Evolutionary conservation across 2,329 filamentous ascomycete species (phyloP), one percentile per base, ranked within the genome.

Genomic region (Capronia epimyces): DNA sequence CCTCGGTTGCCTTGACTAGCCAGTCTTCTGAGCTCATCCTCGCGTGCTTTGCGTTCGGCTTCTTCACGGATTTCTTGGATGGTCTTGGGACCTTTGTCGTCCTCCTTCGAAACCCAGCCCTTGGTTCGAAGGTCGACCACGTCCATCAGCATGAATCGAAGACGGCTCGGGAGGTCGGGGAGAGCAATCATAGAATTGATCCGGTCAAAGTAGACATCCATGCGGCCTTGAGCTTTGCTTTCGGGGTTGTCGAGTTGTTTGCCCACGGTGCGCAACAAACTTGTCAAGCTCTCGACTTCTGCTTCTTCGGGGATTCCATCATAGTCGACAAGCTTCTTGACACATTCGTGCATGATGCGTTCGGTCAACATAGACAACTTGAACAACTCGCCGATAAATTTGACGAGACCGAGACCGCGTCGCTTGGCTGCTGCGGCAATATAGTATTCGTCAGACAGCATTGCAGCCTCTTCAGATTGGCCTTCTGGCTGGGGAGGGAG

Each of bases 291-390:
- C 77, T 98, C 93, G 54, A 98, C 86, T 69, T 96, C 90, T 47
- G 91, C 87, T 73, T 98, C 93, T 63, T 98, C 93, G 39, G 93
- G 93, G 55, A 89, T 75, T 56, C 88, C 89, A 65, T 91, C 86
- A 71, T 94, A 97, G 72, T 98, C 91, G 60, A 98, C 87, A 58
- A 98, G 81, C 72, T 95, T 95, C 75, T 89, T 85, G 22, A 98
- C 89, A 79, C 93, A 98, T 72, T 96, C 89, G 75, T 98, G 91
- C 93, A 98, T 98, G 73, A 98, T 98, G 69, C 91, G 87, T 70
- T 96, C 88, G 55, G 93, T 98, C 70, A 98, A 80, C 93, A 98
- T 98, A 68, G 86, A 84, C 55, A 98, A 83, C 78, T 97, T 98
- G 82, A 95, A 98, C 40, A 98, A 82, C 73, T 98, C 93, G 75